Conservation (phyloP, 805 yeast species). For the Komagataella phaffii region DNA sequence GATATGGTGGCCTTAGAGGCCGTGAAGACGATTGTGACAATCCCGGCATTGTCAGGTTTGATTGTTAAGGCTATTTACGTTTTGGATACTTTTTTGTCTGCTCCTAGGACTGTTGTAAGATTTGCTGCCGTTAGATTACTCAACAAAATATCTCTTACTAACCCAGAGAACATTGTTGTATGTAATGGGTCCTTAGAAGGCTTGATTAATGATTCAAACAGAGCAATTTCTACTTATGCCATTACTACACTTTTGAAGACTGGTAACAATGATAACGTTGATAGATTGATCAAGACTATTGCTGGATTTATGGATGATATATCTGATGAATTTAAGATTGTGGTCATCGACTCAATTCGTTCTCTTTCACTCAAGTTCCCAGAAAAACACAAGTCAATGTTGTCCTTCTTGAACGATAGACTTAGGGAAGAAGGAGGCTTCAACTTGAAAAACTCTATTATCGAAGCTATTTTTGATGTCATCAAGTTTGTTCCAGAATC, state of each 20-base stretch:
- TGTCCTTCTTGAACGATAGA: slow-evolving; percentile 68
- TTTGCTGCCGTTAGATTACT: slow-evolving; percentile 89
- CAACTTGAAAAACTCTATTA: slow-evolving; percentile 71
- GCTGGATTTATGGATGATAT: slow-evolving; percentile 85
- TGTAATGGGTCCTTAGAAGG: slow-evolving; percentile 81
- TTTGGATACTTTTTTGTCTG: slow-evolving; percentile 65
- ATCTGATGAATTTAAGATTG: slow-evolving; percentile 89
- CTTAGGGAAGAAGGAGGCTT: slow-evolving; percentile 88
- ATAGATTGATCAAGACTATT: slow-evolving; percentile 77
- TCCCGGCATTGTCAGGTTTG: slow-evolving; percentile 48
- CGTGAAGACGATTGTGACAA: slow-evolving; percentile 54
- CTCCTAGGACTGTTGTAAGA: slow-evolving; percentile 80
- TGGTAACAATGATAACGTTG: slow-evolving; percentile 82
- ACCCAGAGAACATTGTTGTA: slow-evolving; percentile 65
- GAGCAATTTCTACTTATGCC: slow-evolving; percentile 92
- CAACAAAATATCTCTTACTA: slow-evolving; percentile 69
- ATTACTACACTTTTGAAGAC: slow-evolving; percentile 93
- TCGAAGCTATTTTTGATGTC: slow-evolving; percentile 87
- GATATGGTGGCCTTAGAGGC: slow-evolving; percentile 92
- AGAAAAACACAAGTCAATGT: slow-evolving; percentile 70
- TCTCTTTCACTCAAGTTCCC: slow-evolving; percentile 91
- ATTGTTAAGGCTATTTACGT: slow-evolving; percentile 59
- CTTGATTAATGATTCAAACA: slow-evolving; percentile 75
- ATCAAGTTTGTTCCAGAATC: slow-evolving; percentile 79
- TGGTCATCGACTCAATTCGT: slow-evolving; percentile 90